Evolutionary conservation across 2,329 filamentous ascomycete genomes (phyloP).

Genomic region (Fusarium acutatum): DNA sequence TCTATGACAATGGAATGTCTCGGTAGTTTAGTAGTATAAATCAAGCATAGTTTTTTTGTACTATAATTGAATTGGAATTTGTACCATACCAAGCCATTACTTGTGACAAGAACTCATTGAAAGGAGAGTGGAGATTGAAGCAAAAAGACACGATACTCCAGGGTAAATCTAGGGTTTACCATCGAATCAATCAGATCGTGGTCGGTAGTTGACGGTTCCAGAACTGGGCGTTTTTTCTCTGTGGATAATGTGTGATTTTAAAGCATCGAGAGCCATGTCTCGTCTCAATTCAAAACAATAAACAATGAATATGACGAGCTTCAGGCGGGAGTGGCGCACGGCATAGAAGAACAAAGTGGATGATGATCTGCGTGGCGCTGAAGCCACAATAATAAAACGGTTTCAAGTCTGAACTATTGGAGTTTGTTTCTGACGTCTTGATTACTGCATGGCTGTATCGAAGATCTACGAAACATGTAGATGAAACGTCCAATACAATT

Average conservation of each 20-base stretch:
- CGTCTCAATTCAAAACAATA: constrained; percentile 20
- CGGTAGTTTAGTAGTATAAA: neutral
- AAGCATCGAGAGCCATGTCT: constrained; percentile 4
- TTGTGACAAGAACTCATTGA: neutral
- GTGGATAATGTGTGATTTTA: neutral
- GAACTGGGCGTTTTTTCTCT: neutral
- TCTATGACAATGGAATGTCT: neutral
- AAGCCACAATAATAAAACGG: constrained; percentile 13
- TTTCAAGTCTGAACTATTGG: neutral
- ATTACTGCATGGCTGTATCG: neutral
- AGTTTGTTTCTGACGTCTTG: neutral
- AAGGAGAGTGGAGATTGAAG: neutral
- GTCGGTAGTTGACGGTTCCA: neutral
- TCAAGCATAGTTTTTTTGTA: neutral
- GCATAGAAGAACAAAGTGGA: neutral
- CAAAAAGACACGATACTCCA: neutral
- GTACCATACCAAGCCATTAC: neutral
- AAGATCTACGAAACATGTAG: neutral
- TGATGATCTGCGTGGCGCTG: neutral
- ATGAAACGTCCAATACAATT: neutral
- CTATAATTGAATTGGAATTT: neutral
- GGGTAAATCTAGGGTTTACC: neutral
- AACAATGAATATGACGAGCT: neutral
- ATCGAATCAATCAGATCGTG: neutral
- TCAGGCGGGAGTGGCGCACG: constrained; percentile 26